Base-by-base conservation (phyloP, 2,329 filamentous ascomycete species). In the Fonsecaea monophora region DNA sequence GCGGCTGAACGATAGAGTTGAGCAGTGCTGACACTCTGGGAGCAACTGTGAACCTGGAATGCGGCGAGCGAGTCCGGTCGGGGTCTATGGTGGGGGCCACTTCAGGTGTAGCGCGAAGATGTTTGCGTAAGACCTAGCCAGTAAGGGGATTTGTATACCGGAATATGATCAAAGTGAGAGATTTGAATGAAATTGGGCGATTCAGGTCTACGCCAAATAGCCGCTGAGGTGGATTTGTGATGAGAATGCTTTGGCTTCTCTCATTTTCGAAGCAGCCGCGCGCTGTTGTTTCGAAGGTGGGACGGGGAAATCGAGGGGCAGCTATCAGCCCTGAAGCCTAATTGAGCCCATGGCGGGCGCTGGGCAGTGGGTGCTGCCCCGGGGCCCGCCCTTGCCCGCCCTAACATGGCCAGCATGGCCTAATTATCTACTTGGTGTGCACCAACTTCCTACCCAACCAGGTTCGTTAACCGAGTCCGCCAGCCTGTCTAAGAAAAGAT, bases 1-100 rank as follows among this genome's bases (percentile, higher is more conserved):
- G 68, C 68, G 68, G 68, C 68, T 70, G 68, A 70, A 53, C 21
- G 58, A 66, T 64, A 68, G 64, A 68, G 68, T 70, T 70, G 65
- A 53, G 48, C 64, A 53, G 66, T 68, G 68, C 68, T 70, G 68
- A 70, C 68, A 59, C 56, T n/a, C 53, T 38, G 32, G 38, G 37
- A 56, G 62, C 59, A 35, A 57, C 58, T 62, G 32, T 59, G 66
- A 25, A 25, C 18, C 62, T 55, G 50, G 34, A 32, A 62, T 48
- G 65, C 68, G 65, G 61, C 35, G 37, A 25, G 48, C 10, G 62
- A 37, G 54, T 56, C 55, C 65, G 37, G 60, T 64, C 62, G 32
- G 38, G 45, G 53, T 53, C 61, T 54, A 48, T 63, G 61, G 68
- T 70, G 68, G 68, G 68, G 68, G 65, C 61, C 34, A 15, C 55